phyloP scores from a whole-genome alignment of 225 moss, liverwort and hornwort species.

The Climacium dendroides region DNA sequence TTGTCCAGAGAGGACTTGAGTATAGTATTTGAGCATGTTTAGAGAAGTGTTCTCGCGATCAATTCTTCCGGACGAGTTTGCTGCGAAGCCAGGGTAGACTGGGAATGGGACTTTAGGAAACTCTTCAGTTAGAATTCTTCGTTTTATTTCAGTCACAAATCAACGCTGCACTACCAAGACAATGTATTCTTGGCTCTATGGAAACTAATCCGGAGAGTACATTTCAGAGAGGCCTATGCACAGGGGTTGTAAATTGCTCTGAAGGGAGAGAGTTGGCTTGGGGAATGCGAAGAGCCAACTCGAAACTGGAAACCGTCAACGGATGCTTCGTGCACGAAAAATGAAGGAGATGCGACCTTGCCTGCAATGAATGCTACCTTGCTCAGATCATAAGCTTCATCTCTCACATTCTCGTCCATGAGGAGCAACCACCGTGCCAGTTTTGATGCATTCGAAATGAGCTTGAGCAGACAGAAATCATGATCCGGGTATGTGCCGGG shows the following conservation, averaged over 20 bases:
- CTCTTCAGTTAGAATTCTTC: background rate
- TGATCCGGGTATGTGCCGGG: background rate
- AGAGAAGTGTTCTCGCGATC: background rate
- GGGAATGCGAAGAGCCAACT: background rate
- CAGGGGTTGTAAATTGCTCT: background rate
- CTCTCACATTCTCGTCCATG: background rate
- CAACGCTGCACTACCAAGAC: too few relatives aligned
- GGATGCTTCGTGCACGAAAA: background rate
- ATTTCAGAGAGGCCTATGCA: background rate
- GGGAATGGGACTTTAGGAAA: background rate
- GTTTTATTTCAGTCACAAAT: background rate
- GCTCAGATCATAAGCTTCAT: background rate
- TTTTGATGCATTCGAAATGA: background rate
- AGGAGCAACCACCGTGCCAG: background rate
- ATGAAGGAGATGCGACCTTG: background rate
- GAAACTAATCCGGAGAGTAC: background rate
- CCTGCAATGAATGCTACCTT: background rate
- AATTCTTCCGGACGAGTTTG: background rate
- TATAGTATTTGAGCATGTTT: background rate
- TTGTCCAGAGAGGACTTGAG: background rate
- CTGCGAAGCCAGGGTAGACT: background rate
- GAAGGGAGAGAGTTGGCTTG: background rate
- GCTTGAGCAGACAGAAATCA: background rate
- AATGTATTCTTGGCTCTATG: background rate
- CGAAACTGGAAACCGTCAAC: background rate